Conservation (phyloP, 768 basidiomycete genomes). For the Xerocomus spinulosus region DNA sequence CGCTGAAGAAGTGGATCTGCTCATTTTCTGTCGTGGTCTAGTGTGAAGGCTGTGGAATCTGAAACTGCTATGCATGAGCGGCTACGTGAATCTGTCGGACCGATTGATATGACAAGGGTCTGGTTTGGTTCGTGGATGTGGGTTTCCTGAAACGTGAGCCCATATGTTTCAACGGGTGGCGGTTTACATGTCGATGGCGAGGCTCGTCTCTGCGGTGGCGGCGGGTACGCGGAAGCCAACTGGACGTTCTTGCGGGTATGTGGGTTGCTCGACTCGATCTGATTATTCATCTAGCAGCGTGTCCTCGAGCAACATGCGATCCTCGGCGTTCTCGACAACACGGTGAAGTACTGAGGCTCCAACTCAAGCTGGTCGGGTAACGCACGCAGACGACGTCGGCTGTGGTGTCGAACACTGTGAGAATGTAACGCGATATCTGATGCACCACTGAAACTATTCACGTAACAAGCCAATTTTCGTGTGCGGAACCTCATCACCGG, state of each 20-base stretch:
- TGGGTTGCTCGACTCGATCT: constrained; percentile 9
- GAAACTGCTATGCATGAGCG: background rate
- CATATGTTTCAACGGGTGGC: constrained; percentile 12
- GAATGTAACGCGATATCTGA: too few species aligned
- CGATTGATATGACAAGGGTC: background rate
- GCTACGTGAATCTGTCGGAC: background rate
- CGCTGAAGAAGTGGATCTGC: constrained; percentile 11
- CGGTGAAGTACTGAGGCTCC: too few species aligned
- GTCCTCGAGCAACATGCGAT: constrained; percentile 4
- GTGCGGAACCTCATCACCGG: too few species aligned
- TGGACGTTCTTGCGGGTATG: background rate
- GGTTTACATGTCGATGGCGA: constrained; percentile 1
- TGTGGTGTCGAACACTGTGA: too few species aligned
- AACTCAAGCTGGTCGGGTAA: too few species aligned
- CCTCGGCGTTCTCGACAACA: constrained; percentile 7
- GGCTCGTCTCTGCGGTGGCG: constrained; percentile 21
- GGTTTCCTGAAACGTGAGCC: background rate
- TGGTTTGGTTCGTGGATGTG: too few species aligned
- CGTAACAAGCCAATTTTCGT: too few species aligned
- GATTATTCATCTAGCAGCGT: background rate
- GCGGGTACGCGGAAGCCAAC: constrained; percentile 19
- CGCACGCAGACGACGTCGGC: too few species aligned
- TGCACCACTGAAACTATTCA: background rate
- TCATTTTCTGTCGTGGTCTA: background rate
- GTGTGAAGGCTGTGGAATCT: too few species aligned